Base-by-base conservation (phyloP, 2,329 filamentous ascomycete species). In the Arthrobotrys megalospora region DNA sequence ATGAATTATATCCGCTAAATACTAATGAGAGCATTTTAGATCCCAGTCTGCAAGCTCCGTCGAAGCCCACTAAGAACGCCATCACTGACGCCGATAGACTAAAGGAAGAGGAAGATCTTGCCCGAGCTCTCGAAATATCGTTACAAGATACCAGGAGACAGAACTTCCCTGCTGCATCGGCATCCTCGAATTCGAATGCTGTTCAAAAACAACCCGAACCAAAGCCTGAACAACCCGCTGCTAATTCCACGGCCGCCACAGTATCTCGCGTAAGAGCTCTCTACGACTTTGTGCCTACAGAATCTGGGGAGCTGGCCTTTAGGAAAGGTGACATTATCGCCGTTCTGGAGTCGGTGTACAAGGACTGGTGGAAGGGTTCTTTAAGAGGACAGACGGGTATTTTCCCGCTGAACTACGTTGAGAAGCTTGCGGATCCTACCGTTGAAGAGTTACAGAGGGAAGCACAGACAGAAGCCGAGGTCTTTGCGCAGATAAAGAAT, bases 281-380 rank as follows among this genome's bases (percentile, higher is more conserved):
- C 53, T 99, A 93, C 84, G 96, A 99, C 84, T 99, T 99, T 84
- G 91, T 92, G 63, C 95, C 96, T 1, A 96, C 94, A 0, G 96
- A 99, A 84, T 90, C 94, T 0, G 96, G 95, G 58, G 96, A 99
- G 86, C 87, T 99, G 79, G 94, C 97, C 81, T 99, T 99, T 84
- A 92, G 94, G 81, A 97, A 97, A 86, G 95, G 96, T 32, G 96
- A 99, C 83, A 92, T 98, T 47, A 99, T 99, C 84, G 95, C 96
- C 0, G 96, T 99, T 14, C 88, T 99, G 47, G 96, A 98, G 85
- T 97, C 94, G 0, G 96, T 98, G 1, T 99, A 96, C 86, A 99
- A 98, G 85, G 96, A 99, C 85, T 99, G 96, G 96, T 99, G 96
- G 96, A 95, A 97, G 82, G 96, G 96, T 0, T 97, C 94, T 48